These are phyloP conservation scores for Colletotrichum sublineola DNA, from an alignment of 2,329 filamentous ascomycete genomes.

Conservation along the genomic window DNA sequence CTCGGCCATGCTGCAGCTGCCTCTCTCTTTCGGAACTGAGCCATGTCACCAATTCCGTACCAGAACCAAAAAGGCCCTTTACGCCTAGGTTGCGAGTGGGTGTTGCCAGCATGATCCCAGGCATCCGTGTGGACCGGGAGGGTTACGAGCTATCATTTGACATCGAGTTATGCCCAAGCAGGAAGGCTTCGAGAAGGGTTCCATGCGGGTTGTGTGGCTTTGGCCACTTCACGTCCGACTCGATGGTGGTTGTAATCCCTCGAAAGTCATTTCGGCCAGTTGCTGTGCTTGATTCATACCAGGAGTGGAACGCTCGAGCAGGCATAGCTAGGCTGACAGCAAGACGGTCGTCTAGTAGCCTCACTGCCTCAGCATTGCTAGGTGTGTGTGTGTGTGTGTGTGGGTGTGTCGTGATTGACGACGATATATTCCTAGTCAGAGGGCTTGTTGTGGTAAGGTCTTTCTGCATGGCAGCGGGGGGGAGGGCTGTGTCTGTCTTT, in stretches of 20 bases:
- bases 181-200: slow-evolving; percentile 41
- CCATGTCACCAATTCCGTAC: not conserved
- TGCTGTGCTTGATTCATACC: slow-evolving; percentile 5
- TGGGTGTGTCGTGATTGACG: slow-evolving; percentile 9
- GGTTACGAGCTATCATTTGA: slow-evolving; percentile 3
- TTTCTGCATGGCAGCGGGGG: slow-evolving; percentile 34
- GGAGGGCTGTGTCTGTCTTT: slow-evolving; percentile 22
- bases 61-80: slow-evolving; percentile 17
- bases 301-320: not conserved
- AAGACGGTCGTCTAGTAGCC: slow-evolving; percentile 3
- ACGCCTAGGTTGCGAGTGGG: slow-evolving; percentile 28
- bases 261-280: not conserved
- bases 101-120: slow-evolving; percentile 15
- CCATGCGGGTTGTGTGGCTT: slow-evolving; percentile 38
- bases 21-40: slow-evolving; percentile 35
- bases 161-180: slow-evolving; percentile 20
- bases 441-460: slow-evolving; percentile 8
- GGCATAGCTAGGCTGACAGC: slow-evolving; percentile 11
- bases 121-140: slow-evolving; percentile 37
- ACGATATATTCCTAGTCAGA: not conserved
- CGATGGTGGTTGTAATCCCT: not conserved
- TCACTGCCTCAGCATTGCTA: no score
- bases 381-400: slow-evolving; percentile 12
- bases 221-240: slow-evolving; percentile 35
- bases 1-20: slow-evolving; percentile 30